Base-by-base conservation (phyloP, 495 filamentous ascomycete genomes). In the Neurospora tetrasperma region DNA sequence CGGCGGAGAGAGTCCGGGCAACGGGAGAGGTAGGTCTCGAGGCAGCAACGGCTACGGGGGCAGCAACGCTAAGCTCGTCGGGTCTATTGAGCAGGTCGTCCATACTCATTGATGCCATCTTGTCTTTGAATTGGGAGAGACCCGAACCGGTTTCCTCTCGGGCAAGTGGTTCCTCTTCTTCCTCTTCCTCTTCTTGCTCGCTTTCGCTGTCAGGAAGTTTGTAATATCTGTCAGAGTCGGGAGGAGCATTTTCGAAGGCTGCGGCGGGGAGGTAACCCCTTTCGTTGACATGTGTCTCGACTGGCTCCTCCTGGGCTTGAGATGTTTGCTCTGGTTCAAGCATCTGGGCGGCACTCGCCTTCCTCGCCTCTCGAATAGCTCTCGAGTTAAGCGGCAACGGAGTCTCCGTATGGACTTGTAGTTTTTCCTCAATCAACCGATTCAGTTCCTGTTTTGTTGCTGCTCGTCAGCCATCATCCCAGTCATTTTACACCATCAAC, bases 371-470 rank as follows among this genome's bases (percentile, higher is more conserved):
- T 12, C 10, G 10, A 0, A 62, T 35, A 9, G 27, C 54, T 9
- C 31, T 66, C 7, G 54, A 3, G 54, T 35, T 12, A 11, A 74
- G 23, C 0, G 76, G 75, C 23, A 80, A 10, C 0, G 80, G 70
- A 27, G 73, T 74, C 73, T 78, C 72, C 4, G 54, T 66, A 5
- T 66, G 54, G 2, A 31, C 14, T 2, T 35, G 54, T 38, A 83
- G 72, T 70, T 80, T 74, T 20, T 81, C 81, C 42, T 82, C 81
- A 39, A 83, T 79, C 31, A 77, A 75, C 4, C 75, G 78, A 48
- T 83, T 83, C 23, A 83, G 72, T 62, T 83, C 80, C 81, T 83
- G 40, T 35, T 14, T 5, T 4, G 23, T 23, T 23, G 1, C 23
- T 23, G 23, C 23, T 23, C 1, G 46, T 54, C 11, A 54, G 46